Percentiles rank a stretch among this genome's conserved stretches.
Conservation (phyloP, 75 land plant species). For the Pseudotsuga menziesii region DNA sequence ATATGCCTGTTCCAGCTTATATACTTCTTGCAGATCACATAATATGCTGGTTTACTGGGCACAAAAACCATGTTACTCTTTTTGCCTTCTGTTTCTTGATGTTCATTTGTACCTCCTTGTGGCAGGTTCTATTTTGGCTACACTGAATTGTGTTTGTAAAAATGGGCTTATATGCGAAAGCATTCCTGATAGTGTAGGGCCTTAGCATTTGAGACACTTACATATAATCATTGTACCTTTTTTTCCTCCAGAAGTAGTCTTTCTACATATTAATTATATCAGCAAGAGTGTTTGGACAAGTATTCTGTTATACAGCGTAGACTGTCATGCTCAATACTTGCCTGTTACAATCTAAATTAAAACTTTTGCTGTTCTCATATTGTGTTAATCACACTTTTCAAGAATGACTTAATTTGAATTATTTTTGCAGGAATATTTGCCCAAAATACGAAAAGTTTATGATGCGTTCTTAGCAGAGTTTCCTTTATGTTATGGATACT, state of each 20-base stretch:
- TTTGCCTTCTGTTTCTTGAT: no score
- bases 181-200: background rate
- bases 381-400: background rate
- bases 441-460: slow-evolving; percentile 76
- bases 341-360: background rate
- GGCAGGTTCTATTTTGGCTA: no score
- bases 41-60: no score
- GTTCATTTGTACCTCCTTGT: no score
- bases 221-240: background rate
- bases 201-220: background rate
- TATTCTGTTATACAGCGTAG: background rate
- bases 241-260: background rate
- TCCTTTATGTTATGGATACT: slow-evolving; percentile 97
- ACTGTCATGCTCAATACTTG: background rate
- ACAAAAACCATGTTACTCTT: no score
- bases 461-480: slow-evolving; percentile 96
- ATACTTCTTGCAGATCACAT: no score
- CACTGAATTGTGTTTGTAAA: no score
- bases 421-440: slow-evolving; percentile 58
- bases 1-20: no score
- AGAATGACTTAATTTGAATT: background rate
- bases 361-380: background rate
- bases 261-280: background rate
- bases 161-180: background rate
- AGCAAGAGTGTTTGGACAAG: background rate